Evolutionary conservation across 306 rosid species (phyloP).

Genomic region (Vigna mungo): DNA sequence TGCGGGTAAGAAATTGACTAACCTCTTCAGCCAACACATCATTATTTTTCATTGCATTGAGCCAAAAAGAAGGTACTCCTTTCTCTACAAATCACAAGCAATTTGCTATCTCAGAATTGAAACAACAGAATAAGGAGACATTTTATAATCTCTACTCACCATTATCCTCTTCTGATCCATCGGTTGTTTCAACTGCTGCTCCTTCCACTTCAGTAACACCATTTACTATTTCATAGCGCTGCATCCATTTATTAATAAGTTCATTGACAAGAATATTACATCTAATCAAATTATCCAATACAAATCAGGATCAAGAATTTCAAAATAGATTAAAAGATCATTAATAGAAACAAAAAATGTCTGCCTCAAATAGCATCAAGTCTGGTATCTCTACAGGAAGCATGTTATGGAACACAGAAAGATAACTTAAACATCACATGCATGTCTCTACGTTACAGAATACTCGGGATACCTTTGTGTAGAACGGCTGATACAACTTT

Average conservation of each 20-base stretch:
- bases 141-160: constrained; percentile 56
- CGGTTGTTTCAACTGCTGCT: constrained; percentile 49
- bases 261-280: background rate
- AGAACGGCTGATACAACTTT: constrained; percentile 77
- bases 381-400: background rate
- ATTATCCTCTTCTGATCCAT: constrained; percentile 54
- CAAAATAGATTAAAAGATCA: background rate
- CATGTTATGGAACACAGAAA: background rate
- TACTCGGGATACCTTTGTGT: constrained; percentile 56
- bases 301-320: background rate
- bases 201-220: constrained; percentile 79
- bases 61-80: constrained; percentile 93
- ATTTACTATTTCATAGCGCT: constrained; percentile 83
- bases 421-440: background rate
- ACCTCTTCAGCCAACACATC: constrained; percentile 93
- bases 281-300: background rate
- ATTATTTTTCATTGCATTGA: constrained; percentile 85
- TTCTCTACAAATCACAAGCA: constrained; percentile 59
- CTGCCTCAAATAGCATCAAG: background rate
- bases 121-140: background rate
- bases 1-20: constrained; percentile 8
- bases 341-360: background rate
- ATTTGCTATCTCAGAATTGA: background rate
- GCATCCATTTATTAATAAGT: constrained; percentile 37
- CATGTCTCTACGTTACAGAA: background rate